Evolutionary conservation across 164 flowering plant species (phyloP), one percentile per base, ranked within the genome.

Genomic region (Magnolia officinalis): DNA sequence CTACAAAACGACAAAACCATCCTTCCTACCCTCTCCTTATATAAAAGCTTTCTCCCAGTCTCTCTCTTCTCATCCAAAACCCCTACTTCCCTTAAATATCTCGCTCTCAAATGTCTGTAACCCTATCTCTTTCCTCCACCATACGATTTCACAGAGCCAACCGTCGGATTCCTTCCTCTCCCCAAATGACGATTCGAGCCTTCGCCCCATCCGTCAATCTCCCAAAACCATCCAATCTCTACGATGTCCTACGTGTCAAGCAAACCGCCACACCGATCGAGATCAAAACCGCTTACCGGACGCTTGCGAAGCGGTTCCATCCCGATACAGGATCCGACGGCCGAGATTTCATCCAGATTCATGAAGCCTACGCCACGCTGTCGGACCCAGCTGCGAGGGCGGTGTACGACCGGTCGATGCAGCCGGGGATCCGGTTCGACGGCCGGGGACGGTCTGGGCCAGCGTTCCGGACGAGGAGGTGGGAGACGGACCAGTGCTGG

Each of bases 401-500:
- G 9, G 10, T 78, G 26, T 94, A 92, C 58, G 87, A 85, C 50
- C 78, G 73, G 18, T 67, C 79, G 1, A 75, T 83, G 14, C 13
- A 11, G 16, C 16, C 79, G 77, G 21, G 64, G 58, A 19, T 10
- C 29, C 69, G 65, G 66, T 63, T 4, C 24, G 7, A 16, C 63
- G 31, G 26, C 19, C 11, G 58, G 51, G 59, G 37, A n/a, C 10
- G 50, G 63, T 4, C 10, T 2, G 13, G 26, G 1, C 21, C 50
- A 78, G 8, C 24, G 29, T 14, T 63, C 29, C 80, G 59, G 85
- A 76, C 87, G 50, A 79, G 90, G 70, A 79, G 91, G 76, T 92
- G 97, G 97, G 97, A 92, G 68, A 91, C 95, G 29, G 95, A 92
- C 74, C 97, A 92, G 84, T 92, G 97, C 81, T 92, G 97, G 97